phyloP scores from a whole-genome alignment of 2,329 filamentous ascomycete genomes.

The Pseudogymnoascus pannorum region DNA sequence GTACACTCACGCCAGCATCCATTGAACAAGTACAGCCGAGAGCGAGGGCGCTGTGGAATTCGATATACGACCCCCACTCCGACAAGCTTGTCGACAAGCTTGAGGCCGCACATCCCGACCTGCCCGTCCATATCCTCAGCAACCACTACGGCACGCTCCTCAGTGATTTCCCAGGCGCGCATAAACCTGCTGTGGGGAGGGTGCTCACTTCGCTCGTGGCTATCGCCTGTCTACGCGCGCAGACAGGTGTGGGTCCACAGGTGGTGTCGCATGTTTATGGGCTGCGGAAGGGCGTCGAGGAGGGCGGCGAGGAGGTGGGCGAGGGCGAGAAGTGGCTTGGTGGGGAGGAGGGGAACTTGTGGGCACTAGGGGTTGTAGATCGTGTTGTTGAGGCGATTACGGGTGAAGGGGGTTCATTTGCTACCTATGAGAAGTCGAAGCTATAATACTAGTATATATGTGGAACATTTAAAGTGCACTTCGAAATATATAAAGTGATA shows the following conservation, averaged over 20 bases:
- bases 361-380: conserved; percentile 57
- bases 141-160: conserved; percentile 69
- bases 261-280: conserved; percentile 77
- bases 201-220: conserved; percentile 67
- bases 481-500: not conserved
- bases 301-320: conserved; percentile 48
- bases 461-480: not conserved
- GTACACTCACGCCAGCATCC: conserved; percentile 40
- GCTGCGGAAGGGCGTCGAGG: conserved; percentile 65
- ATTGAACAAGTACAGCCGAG: conserved; percentile 47
- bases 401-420: conserved; percentile 44
- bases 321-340: conserved; percentile 54
- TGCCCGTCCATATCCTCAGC: conserved; percentile 72
- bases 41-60: conserved; percentile 64
- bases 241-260: conserved; percentile 77
- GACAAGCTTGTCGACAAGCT: conserved; percentile 64
- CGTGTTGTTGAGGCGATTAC: conserved; percentile 46
- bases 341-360: conserved; percentile 56
- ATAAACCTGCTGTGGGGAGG: conserved; percentile 50
- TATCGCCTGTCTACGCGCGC: conserved; percentile 65
- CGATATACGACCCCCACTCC: conserved; percentile 69
- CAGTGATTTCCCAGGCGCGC: conserved; percentile 45
- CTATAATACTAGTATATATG: not conserved
- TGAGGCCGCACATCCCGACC: conserved; percentile 66
- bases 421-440: not conserved